phyloP scores from a whole-genome alignment of 805 yeast genomes.

The Yarrowia sp. region DNA sequence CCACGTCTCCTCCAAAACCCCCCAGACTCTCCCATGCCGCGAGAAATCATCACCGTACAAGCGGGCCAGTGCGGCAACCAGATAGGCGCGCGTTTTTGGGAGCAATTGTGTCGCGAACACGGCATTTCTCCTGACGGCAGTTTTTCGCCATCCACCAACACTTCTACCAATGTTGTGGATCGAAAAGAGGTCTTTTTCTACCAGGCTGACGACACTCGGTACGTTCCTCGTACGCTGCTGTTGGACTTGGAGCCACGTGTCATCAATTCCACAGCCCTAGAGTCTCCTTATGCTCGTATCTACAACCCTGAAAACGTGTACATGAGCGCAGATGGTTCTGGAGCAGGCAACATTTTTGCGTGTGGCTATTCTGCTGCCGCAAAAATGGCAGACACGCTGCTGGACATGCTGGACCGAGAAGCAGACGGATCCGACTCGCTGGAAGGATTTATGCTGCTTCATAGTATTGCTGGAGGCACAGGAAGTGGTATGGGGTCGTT shows the following conservation, averaged over 20 bases:
- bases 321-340: conserved; percentile 74
- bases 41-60: conserved; percentile 41
- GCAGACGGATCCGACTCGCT: conserved; percentile 84
- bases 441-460: conserved; percentile 86
- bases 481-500: conserved; percentile 94
- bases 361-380: conserved; percentile 79
- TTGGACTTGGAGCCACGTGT: conserved; percentile 87
- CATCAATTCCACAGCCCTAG: conserved; percentile 54
- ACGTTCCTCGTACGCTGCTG: conserved; percentile 82
- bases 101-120: conserved; percentile 80
- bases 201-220: conserved; percentile 66
- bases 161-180: conserved; percentile 47
- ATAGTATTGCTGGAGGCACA: conserved; percentile 97
- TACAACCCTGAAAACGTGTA: conserved; percentile 82
- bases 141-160: conserved; percentile 29
- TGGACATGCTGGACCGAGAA: conserved; percentile 84
- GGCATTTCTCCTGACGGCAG: conserved; percentile 68
- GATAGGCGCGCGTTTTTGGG: conserved; percentile 90
- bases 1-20: neutral
- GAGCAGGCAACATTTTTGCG: conserved; percentile 97
- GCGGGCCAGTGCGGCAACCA: conserved; percentile 96
- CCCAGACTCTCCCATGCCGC: conserved; percentile 28
- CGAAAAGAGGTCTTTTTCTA: conserved; percentile 82
- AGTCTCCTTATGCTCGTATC: conserved; percentile 52
- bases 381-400: conserved; percentile 62